phyloP scores from a whole-genome alignment of 805 yeast genomes.

The Metschnikowia lunata region DNA sequence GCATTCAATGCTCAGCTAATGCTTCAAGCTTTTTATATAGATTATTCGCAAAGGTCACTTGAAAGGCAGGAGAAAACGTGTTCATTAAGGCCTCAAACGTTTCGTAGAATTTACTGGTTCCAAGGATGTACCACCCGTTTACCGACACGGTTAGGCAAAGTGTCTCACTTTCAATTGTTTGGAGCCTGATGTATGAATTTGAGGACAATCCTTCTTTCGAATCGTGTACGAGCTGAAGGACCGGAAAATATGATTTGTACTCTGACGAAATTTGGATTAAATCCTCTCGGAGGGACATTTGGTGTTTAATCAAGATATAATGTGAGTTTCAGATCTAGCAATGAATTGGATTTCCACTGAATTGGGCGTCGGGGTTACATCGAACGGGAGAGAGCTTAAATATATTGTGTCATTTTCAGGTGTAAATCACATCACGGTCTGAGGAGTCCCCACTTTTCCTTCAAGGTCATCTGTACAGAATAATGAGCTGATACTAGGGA shows the following conservation, averaged over 20 bases:
- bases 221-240: neutral
- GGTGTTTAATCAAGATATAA: neutral
- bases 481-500: no score
- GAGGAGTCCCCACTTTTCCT: no score
- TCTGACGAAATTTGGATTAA: conserved; percentile 6
- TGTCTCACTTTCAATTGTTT: conserved; percentile 8
- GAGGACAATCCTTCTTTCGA: neutral
- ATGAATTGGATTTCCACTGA: no score
- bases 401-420: no score
- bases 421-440: no score
- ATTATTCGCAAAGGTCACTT: conserved; percentile 11
- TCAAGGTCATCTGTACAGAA: no score
- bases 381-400: no score
- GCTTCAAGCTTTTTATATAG: conserved; percentile 11
- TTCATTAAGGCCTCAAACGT: conserved; percentile 19
- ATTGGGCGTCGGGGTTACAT: no score
- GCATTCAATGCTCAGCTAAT: neutral
- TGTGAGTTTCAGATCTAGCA: no score
- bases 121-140: conserved; percentile 13
- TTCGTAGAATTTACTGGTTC: conserved; percentile 3
- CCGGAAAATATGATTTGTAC: conserved; percentile 14
- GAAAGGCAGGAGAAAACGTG: conserved; percentile 11
- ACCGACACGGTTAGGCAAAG: conserved; percentile 7
- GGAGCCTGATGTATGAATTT: conserved; percentile 4
- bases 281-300: conserved; percentile 5